These are phyloP conservation scores for Ceratocystis colombiana DNA, from an alignment of 2,329 filamentous ascomycete species.

Conservation along the genomic window DNA sequence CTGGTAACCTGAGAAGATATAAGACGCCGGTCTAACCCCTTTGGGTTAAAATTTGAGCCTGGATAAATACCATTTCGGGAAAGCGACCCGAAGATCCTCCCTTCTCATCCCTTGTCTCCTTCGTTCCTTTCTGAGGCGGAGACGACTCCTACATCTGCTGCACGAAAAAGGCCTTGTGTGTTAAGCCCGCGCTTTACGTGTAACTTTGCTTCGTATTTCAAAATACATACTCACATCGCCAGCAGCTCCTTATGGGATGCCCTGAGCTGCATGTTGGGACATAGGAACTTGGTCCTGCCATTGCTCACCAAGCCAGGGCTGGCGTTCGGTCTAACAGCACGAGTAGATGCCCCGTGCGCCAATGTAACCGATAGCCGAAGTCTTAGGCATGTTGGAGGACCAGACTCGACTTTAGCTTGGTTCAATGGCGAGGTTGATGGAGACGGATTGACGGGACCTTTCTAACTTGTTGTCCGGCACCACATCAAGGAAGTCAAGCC, in stretches of 20 bases:
- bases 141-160: not conserved
- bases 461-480: not conserved
- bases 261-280: not conserved
- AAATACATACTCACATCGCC: not conserved
- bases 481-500: not conserved
- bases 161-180: not conserved
- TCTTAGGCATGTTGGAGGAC: not conserved
- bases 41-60: not conserved
- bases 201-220: not conserved
- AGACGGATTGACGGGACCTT: not conserved
- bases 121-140: not conserved
- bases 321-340: not conserved
- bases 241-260: not conserved
- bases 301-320: not conserved
- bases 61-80: not conserved
- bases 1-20: not conserved
- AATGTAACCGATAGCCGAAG: slow-evolving; percentile 9
- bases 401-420: not conserved
- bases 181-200: not conserved
- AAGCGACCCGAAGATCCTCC: not conserved
- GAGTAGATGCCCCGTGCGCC: not conserved
- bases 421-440: not conserved
- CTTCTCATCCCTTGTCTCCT: not conserved
- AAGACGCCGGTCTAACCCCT: not conserved
- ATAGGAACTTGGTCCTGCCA: not conserved